Evolutionary conservation across 2,329 filamentous ascomycete species (phyloP).

Genomic region (Trichoderma brevicompactum): DNA sequence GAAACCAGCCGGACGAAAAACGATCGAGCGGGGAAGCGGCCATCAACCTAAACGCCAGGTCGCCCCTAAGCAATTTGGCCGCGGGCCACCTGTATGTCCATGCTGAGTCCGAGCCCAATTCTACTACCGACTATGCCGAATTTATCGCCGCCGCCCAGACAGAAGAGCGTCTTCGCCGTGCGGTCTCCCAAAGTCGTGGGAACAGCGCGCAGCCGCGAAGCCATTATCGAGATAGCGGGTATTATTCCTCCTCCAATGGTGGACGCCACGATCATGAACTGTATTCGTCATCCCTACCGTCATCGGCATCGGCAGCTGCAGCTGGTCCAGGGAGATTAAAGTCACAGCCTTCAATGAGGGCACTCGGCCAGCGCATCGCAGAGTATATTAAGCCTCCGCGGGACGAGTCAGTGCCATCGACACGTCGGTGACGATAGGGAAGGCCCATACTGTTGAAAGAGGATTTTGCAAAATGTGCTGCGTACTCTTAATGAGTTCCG

Average conservation of each 20-base stretch:
- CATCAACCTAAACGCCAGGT: background rate
- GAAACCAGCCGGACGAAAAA: background rate
- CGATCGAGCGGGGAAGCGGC: background rate
- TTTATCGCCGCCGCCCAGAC: conserved; percentile 33
- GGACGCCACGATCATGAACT: conserved; percentile 2
- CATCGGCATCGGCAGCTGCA: conserved; percentile 11
- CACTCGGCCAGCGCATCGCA: conserved; percentile 25
- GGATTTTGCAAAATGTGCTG: background rate
- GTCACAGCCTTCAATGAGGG: conserved; percentile 3
- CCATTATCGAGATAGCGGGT: conserved; percentile 28
- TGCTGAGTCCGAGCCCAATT: conserved; percentile 1
- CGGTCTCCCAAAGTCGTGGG: conserved; percentile 3
- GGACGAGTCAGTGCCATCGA: conserved; percentile 1
- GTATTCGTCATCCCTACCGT: conserved; percentile 5
- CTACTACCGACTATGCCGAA: conserved; percentile 33
- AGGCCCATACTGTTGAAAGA: background rate
- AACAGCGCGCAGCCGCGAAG: conserved; percentile 2
- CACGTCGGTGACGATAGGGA: background rate
- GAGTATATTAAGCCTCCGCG: conserved; percentile 30
- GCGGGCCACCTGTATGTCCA: conserved; percentile 27
- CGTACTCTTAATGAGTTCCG: background rate
- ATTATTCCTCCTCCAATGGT: conserved; percentile 24
- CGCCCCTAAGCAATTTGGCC: conserved; percentile 3
- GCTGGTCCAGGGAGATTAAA: conserved; percentile 8
- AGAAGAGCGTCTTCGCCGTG: conserved; percentile 25